Percentiles rank a stretch among this genome's conserved stretches.
These are phyloP conservation scores for Saccharomycopsis sp. DNA, from an alignment of 805 yeast genomes.

Conservation along the genomic window DNA sequence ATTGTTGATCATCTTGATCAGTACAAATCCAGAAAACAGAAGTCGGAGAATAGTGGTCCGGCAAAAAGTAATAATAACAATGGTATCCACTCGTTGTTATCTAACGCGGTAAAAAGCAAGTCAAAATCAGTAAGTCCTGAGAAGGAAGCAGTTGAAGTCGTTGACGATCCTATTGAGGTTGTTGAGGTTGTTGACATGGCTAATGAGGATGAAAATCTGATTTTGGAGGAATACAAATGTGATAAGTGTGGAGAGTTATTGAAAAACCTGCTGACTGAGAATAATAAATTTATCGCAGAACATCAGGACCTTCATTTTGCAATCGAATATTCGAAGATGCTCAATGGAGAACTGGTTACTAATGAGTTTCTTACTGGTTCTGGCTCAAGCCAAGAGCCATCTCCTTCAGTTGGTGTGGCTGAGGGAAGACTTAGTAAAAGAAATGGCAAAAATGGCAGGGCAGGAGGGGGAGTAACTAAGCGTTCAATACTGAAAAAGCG, in stretches of 20 bases:
- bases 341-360: slow-evolving; percentile 17
- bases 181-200: slow-evolving; percentile 1
- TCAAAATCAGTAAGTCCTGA: background rate
- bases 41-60: background rate
- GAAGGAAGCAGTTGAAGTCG: background rate
- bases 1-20: background rate
- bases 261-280: background rate
- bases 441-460: background rate
- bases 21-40: background rate
- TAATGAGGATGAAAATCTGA: background rate
- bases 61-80: background rate
- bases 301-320: slow-evolving; percentile 21
- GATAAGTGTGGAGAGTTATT: background rate
- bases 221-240: background rate
- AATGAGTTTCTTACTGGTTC: background rate
- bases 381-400: background rate
- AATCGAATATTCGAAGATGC: slow-evolving; percentile 11
- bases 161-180: background rate
- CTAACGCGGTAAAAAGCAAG: background rate
- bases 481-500: background rate
- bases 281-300: slow-evolving; percentile 6
- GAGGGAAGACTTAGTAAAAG: background rate
- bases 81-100: background rate
- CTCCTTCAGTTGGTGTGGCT: background rate
- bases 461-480: background rate